Conservation (phyloP, 2,329 filamentous ascomycete genomes). For the Didymella sp. region DNA sequence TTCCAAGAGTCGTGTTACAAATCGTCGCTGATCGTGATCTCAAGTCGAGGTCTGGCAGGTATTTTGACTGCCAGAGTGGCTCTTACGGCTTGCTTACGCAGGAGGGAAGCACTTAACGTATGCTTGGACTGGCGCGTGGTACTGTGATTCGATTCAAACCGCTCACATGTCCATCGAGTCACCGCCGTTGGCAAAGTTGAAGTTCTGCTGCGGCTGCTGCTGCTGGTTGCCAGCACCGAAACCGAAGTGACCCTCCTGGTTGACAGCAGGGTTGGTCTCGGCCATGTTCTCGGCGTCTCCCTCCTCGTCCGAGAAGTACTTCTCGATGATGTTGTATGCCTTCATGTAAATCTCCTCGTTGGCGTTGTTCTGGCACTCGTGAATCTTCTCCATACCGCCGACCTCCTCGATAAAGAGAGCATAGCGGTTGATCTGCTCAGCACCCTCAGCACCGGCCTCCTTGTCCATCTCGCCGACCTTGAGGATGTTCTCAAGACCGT, state of each 20-base stretch:
- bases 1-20: slow-evolving; percentile 38
- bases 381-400: slow-evolving; percentile 99
- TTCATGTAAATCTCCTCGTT: slow-evolving; percentile 99
- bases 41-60: slow-evolving; percentile 21
- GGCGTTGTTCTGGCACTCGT: slow-evolving; percentile 99
- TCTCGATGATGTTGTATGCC: slow-evolving; percentile 99
- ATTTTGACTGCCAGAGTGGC: neutral
- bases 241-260: slow-evolving; percentile 78
- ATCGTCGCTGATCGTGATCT: slow-evolving; percentile 32
- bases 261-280: slow-evolving; percentile 75
- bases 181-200: slow-evolving; percentile 87
- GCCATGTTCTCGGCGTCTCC: slow-evolving; percentile 79
- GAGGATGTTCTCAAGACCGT: slow-evolving; percentile 97
- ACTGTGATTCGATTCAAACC: neutral
- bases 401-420: slow-evolving; percentile 98
- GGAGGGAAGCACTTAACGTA: slow-evolving; percentile 9
- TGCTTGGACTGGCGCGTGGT: slow-evolving; percentile 4
- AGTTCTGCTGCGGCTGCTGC: slow-evolving; percentile 76
- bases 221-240: slow-evolving; percentile 68
- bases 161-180: slow-evolving; percentile 78
- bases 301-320: slow-evolving; percentile 99
- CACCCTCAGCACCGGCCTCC: slow-evolving; percentile 72
- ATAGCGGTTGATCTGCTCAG: slow-evolving; percentile 87
- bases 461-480: slow-evolving; percentile 99
- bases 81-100: slow-evolving; percentile 11